phyloP scores from a whole-genome alignment of 164 flowering plant species.

The Brasenia schreberi region DNA sequence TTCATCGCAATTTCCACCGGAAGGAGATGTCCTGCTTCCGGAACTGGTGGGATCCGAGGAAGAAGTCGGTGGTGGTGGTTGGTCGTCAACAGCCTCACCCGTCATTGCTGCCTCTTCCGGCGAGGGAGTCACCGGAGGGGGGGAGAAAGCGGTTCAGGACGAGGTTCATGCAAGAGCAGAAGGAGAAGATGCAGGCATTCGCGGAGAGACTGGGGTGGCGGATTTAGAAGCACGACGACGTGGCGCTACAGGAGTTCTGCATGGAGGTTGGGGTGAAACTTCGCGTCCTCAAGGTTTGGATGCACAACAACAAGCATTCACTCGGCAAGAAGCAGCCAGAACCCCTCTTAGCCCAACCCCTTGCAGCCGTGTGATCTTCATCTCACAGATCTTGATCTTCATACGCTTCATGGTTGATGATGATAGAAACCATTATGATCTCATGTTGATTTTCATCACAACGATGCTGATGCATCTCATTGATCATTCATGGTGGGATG shows the following conservation, averaged over 20 bases:
- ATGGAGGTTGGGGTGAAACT: slow-evolving; percentile 22
- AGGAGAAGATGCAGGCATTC: slow-evolving; percentile 29
- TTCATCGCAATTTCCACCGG: slow-evolving; percentile 56
- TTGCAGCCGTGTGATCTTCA: neutral
- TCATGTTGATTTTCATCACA: too few species aligned
- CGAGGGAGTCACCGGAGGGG: neutral
- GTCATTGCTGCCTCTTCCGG: neutral
- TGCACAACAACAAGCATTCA: slow-evolving; percentile 82
- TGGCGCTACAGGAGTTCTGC: slow-evolving; percentile 19
- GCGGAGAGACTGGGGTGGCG: slow-evolving; percentile 29
- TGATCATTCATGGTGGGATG: neutral
- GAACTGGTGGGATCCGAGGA: neutral
- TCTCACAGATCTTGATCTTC: neutral
- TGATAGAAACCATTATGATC: neutral
- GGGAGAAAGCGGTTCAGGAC: slow-evolving; percentile 24
- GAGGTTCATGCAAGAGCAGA: slow-evolving; percentile 25
- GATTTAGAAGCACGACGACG: slow-evolving; percentile 23
- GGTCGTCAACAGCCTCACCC: neutral
- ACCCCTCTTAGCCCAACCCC: too few species aligned
- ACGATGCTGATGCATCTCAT: too few species aligned
- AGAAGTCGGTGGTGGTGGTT: neutral
- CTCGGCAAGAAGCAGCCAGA: slow-evolving; percentile 19
- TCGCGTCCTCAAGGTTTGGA: slow-evolving; percentile 51
- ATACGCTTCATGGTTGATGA: neutral
- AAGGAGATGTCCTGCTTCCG: slow-evolving; percentile 11